phyloP scores from a whole-genome alignment of 1,284 basidiomycete species.

The Rhodotorula mucilaginosa region DNA sequence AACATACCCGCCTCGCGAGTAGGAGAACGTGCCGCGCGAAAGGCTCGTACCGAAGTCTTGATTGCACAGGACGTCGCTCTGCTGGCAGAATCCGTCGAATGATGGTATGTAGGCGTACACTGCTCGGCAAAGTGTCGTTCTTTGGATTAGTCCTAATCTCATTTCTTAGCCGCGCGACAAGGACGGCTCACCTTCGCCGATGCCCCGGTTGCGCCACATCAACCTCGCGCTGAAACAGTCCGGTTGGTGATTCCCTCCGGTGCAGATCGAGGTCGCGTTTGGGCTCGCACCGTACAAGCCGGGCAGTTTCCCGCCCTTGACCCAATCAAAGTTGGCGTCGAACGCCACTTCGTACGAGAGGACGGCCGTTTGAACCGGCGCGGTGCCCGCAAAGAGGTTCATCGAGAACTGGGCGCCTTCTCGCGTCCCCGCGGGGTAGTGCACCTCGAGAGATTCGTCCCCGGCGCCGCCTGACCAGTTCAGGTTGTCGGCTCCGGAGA shows the following conservation, averaged over 20 bases:
- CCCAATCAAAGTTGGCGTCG: slow-evolving; percentile 26
- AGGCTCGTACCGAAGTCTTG: slow-evolving; percentile 27
- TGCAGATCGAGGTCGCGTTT: slow-evolving; percentile 4
- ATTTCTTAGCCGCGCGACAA: no score
- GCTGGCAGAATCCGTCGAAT: slow-evolving; percentile 11
- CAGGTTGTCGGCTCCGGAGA: not conserved
- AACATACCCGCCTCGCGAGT: slow-evolving; percentile 9
- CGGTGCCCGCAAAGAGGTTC: not conserved
- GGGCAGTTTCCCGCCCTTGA: slow-evolving; percentile 40
- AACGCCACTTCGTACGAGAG: slow-evolving; percentile 32
- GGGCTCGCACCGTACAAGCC: slow-evolving; percentile 24
- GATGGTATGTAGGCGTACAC: slow-evolving; percentile 32
- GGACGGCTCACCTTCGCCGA: slow-evolving; percentile 23
- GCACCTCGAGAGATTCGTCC: not conserved
- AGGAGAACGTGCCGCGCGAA: slow-evolving; percentile 19
- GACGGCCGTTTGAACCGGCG: slow-evolving; percentile 21
- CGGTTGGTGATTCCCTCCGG: slow-evolving; percentile 18
- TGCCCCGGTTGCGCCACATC: slow-evolving; percentile 27
- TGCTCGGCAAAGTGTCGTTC: not conserved
- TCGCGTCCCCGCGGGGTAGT: slow-evolving; percentile 16
- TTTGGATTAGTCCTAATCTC: not conserved
- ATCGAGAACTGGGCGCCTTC: slow-evolving; percentile 27
- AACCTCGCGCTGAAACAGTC: slow-evolving; percentile 25
- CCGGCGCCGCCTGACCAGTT: slow-evolving; percentile 8
- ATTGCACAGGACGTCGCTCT: slow-evolving; percentile 28